Evolutionary conservation across 768 basidiomycete species (phyloP).

Genomic region (Lanmaoa pseudosensibilis): DNA sequence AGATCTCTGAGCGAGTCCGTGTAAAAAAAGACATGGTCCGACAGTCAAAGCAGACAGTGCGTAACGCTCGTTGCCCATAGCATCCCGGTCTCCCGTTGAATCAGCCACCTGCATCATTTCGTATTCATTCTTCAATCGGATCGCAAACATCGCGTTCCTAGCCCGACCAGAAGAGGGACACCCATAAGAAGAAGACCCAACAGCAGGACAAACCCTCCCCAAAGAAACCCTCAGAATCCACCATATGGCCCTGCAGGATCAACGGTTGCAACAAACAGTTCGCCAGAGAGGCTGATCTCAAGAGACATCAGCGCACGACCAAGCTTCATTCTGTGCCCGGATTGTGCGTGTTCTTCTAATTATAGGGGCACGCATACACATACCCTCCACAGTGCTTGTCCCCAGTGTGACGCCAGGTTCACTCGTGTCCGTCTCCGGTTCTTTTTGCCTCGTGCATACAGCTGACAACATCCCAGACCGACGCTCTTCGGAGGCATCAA

Average conservation of each 20-base stretch:
- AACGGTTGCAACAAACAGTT: conserved; percentile 81
- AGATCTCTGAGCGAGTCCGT: conserved; percentile 19
- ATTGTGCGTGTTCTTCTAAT: conserved; percentile 49
- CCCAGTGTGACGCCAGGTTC: conserved; percentile 78
- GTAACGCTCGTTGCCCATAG: conserved; percentile 19
- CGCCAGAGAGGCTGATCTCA: conserved; percentile 78
- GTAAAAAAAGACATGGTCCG: conserved; percentile 29
- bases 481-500: conserved; percentile 77
- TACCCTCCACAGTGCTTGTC: conserved; percentile 54
- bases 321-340: conserved; percentile 73
- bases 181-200: conserved; percentile 39
- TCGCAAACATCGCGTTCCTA: conserved; percentile 10
- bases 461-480: conserved; percentile 51
- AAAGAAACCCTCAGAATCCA: conserved; percentile 51
- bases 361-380: conserved; percentile 18
- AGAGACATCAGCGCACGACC: conserved; percentile 78
- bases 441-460: conserved; percentile 10
- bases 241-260: conserved; percentile 78
- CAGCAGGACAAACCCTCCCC: conserved; percentile 46
- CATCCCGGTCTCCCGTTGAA: conserved; percentile 17
- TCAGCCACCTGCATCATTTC: conserved; percentile 20
- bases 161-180: conserved; percentile 45
- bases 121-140: conserved; percentile 1
- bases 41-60: conserved; percentile 37
- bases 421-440: conserved; percentile 57